A percentile compares a stretch with the other conserved stretches of the same genome.
Evolutionary conservation across 306 rosid species (phyloP).

Genomic region (Prunus mongolica): DNA sequence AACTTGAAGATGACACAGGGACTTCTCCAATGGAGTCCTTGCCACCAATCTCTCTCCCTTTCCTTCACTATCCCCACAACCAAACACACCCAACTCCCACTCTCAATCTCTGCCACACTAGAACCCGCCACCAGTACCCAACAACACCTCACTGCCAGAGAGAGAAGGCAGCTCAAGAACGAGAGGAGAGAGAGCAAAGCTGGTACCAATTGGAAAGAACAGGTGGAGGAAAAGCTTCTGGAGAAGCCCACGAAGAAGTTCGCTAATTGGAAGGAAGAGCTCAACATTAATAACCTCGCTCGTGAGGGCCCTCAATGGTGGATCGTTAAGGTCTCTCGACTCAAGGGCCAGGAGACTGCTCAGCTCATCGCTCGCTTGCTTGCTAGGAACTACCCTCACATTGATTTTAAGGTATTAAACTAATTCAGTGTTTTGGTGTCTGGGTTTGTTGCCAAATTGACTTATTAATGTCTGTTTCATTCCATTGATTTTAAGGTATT

Average conservation of each 20-base stretch:
- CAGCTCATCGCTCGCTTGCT: slow-evolving; percentile 64
- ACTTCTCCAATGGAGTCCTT: slow-evolving; percentile 53
- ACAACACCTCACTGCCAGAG: slow-evolving; percentile 49
- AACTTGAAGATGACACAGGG: slow-evolving; percentile 44
- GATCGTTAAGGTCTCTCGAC: slow-evolving; percentile 57
- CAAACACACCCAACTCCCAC: slow-evolving; percentile 15
- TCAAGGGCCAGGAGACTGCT: slow-evolving; percentile 49
- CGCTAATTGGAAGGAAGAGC: slow-evolving; percentile 64
- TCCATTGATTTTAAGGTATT: slow-evolving; percentile 46
- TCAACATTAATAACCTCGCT: slow-evolving; percentile 67
- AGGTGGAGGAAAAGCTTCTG: slow-evolving; percentile 67
- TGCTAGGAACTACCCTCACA: slow-evolving; percentile 50
- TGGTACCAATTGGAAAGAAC: slow-evolving; percentile 63
- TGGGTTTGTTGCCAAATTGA: not conserved
- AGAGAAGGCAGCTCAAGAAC: slow-evolving; percentile 64
- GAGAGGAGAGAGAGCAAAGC: slow-evolving; percentile 62
- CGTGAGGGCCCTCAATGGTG: slow-evolving; percentile 84
- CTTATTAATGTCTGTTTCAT: not conserved
- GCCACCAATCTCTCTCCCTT: slow-evolving; percentile 25
- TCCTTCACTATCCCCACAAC: slow-evolving; percentile 23
- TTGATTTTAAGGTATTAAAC: slow-evolving; percentile 50
- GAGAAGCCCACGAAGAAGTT: slow-evolving; percentile 67
- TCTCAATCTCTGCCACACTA: slow-evolving; percentile 44
- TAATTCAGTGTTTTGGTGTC: not conserved
- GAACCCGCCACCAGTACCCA: slow-evolving; percentile 29